Evolutionary conservation across 2,329 filamentous ascomycete species (phyloP), one percentile per base, ranked within the genome.

Genomic region (Ophiostoma himal-ulmi): DNA sequence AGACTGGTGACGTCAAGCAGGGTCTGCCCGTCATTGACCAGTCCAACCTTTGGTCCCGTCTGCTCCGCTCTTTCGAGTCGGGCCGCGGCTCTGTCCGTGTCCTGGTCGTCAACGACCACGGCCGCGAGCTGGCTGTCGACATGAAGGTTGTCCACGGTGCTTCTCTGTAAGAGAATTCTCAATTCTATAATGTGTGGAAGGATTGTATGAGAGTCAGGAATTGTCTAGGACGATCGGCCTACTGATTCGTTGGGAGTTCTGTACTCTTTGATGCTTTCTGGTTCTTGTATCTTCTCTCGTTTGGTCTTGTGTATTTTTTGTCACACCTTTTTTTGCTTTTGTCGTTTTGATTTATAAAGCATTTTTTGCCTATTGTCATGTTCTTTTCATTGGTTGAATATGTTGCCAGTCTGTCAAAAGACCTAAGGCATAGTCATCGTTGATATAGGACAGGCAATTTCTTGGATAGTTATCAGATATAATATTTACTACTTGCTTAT

Each of bases 1-100:
- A 99, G 91, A 92, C 90, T 75, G 94, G 95, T 77, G 94, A 99
- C 80, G 93, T 99, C 86, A 98, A 98, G 91, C 94, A 97, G 84
- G 89, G 88, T 77, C 87, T 99, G 72, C 88, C 92, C 72, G 93
- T 99, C 81, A 90, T 97, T 81, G 93, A 97, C 85, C 95, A 99
- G 88, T 95, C 92, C 81, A 89, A 89, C 82, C 89, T 99, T 76
- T 92, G 90, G 85, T 81, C 83, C 75, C 92, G 94, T 77, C 91
- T 99, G 75, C 83, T 87, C 77, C 88, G 91, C 75, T 88, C 93
- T 75, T 99, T 97, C 82, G 89, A 92, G 83, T 90, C 92, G 76
- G 95, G 95, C 80, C 92, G 94, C 80, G 95, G 95, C 81, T 93
- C 89, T 80, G 91, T 99, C 79, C 92, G 95, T 76, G 93, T 96